Conservation (phyloP, 306 rosid genomes). For the Castanospermum australe region DNA sequence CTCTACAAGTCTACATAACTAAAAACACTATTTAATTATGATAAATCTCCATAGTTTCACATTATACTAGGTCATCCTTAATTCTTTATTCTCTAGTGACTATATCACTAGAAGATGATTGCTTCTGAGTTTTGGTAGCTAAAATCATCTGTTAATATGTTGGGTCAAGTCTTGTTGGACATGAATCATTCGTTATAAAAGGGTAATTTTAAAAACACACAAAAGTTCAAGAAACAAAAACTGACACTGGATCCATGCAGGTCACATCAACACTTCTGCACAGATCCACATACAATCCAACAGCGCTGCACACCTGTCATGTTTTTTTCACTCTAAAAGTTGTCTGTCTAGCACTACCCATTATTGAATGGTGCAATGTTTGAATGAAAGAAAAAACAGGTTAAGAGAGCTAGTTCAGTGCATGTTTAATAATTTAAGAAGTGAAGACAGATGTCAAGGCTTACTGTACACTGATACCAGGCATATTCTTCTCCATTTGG, state of each 20-base stretch:
- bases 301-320: not conserved
- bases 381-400: slow-evolving; percentile 3
- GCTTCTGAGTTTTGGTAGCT: not conserved
- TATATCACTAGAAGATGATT: not conserved
- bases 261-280: not conserved
- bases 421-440: not conserved
- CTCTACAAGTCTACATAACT: not conserved
- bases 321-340: not conserved
- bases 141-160: not conserved
- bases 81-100: not conserved
- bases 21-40: not conserved
- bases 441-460: slow-evolving; percentile 31
- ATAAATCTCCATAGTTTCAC: not conserved
- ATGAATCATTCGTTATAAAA: not conserved
- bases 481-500: slow-evolving; percentile 94
- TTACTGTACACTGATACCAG: slow-evolving; percentile 98
- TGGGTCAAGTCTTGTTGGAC: not conserved
- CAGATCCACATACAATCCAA: not conserved
- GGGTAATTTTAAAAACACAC: too few species aligned
- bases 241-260: not conserved
- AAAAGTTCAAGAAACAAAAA: not conserved
- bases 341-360: not conserved
- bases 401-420: not conserved
- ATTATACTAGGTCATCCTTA: not conserved
- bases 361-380: not conserved